phyloP scores from a whole-genome alignment of 306 rosid species.

The Vigna unguiculata region DNA sequence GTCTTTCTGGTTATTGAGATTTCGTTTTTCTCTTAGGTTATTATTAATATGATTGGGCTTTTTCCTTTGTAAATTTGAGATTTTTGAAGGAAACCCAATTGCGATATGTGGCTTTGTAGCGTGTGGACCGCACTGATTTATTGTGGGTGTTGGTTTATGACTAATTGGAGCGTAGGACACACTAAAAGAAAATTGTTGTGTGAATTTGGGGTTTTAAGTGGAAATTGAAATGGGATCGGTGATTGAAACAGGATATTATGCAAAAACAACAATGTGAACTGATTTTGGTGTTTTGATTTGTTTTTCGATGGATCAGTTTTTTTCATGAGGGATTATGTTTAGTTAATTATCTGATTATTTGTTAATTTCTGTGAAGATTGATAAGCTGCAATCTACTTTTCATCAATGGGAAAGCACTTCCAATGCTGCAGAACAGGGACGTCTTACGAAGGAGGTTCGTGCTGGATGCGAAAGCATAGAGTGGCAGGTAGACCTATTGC shows the following conservation, averaged over 20 bases:
- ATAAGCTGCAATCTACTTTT: conserved; percentile 76
- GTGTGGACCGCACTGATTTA: neutral
- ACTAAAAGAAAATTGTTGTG: neutral
- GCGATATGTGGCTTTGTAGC: conserved; percentile 22
- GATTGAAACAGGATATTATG: conserved; percentile 1
- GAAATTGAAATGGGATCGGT: conserved; percentile 12
- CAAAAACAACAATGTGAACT: conserved; percentile 13
- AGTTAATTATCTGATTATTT: conserved; percentile 30
- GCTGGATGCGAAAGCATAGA: conserved; percentile 80
- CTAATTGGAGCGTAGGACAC: conserved; percentile 3
- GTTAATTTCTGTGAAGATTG: conserved; percentile 62
- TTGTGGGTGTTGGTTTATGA: neutral
- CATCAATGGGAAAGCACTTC: conserved; percentile 78
- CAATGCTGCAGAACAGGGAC: conserved; percentile 60
- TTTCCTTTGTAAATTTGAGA: conserved; percentile 29
- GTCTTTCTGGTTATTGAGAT: neutral
- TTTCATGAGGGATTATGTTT: neutral
- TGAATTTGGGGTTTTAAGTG: conserved; percentile 25
- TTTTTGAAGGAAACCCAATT: conserved; percentile 19
- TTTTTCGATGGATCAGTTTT: conserved; percentile 22
- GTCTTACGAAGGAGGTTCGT: conserved; percentile 68
- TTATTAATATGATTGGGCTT: conserved; percentile 33
- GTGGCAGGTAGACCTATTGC: conserved; percentile 81
- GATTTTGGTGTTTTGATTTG: conserved; percentile 13
- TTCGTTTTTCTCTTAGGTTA: conserved; percentile 19